Conservation (phyloP, 2,329 filamentous ascomycete species). For the Xylaria digitata region DNA sequence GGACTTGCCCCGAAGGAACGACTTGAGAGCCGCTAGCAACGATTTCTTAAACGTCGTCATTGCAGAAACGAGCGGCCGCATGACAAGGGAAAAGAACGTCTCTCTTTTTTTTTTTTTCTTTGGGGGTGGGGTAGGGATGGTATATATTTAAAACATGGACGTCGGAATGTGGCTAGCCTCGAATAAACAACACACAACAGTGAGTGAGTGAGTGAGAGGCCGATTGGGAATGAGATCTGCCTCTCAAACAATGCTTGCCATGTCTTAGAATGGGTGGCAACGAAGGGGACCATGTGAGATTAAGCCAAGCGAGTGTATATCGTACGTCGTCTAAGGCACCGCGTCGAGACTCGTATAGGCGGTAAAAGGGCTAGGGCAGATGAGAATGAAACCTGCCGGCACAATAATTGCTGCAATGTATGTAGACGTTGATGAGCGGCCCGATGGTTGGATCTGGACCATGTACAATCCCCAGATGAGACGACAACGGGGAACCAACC, state of each 20-base stretch:
- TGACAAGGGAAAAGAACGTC: constrained; percentile 49
- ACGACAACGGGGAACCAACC: constrained; percentile 43
- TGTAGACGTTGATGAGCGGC: constrained; percentile 41
- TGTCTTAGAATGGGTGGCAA: constrained; percentile 42
- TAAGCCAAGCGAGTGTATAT: constrained; percentile 36
- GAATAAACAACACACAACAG: constrained; percentile 24
- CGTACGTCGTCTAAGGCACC: constrained; percentile 40
- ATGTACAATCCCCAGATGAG: constrained; percentile 44
- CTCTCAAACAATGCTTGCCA: constrained; percentile 47
- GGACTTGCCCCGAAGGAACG: constrained; percentile 68
- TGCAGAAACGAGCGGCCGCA: constrained; percentile 65
- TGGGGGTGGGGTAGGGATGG: constrained; percentile 35
- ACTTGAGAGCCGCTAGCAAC: constrained; percentile 67
- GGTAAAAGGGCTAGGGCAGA: constrained; percentile 49
- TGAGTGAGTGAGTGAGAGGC: constrained; percentile 32
- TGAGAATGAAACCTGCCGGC: constrained; percentile 51
- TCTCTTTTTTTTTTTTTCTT: constrained; percentile 25
- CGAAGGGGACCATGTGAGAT: constrained; percentile 38
- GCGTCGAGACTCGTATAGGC: constrained; percentile 49
- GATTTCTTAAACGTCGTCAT: constrained; percentile 68
- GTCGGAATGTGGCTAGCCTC: constrained; percentile 39
- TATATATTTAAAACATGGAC: constrained; percentile 46
- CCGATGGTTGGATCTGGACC: constrained; percentile 47
- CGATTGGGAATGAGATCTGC: constrained; percentile 41
- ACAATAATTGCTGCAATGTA: constrained; percentile 44